Evolutionary conservation across 1,139 yeast genomes (phyloP), one percentile per base, ranked within the genome.

Genomic region (Saccharomycopsis hybrid): DNA sequence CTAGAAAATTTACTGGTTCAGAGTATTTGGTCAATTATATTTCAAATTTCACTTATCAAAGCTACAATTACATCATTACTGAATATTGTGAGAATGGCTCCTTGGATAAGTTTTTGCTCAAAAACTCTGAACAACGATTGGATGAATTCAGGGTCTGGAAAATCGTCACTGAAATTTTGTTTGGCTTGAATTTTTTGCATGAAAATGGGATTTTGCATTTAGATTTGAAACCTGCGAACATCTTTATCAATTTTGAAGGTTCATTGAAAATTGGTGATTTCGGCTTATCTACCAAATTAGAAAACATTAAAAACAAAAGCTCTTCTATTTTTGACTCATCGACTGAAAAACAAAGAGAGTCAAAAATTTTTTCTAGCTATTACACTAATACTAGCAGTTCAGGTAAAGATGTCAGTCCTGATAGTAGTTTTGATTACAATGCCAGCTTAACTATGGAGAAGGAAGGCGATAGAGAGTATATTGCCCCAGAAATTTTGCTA

Each of bases 121-220:
- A 87, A 57, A 82, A 83, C 62, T 94, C 94, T 52, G 72, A 85
- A n/a, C 70, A 82, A 5, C 75, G 78, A 54, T 69, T 84, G 44
- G 99, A 92, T 64, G 98, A 92, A 64, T 92, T 96, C 82, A 77
- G 99, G 57, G 90, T 90, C 41, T 92, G 99, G 99, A 92, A 92
- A 68, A 90, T 94, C 41, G 69, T 90, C 56, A 83, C 85, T 49
- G 97, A 92, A 63, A 72, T 89, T 13, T 66, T 87, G 42, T 74
- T 75, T 60, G 99, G 97, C 0, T 69, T 92, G 54, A 76, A 79
- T 57, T 89, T 82, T 62, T 84, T 92, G 52, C 99, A 92, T 62
- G 77, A 74, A 62, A 74, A 79, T 48, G 82, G 83, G 50, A 85
- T 85, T 55, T 70, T 88, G 50, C 97, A 90, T 66, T 69, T 90